phyloP scores from a whole-genome alignment of 2,329 filamentous ascomycete genomes.

The Penicillium decumbens region DNA sequence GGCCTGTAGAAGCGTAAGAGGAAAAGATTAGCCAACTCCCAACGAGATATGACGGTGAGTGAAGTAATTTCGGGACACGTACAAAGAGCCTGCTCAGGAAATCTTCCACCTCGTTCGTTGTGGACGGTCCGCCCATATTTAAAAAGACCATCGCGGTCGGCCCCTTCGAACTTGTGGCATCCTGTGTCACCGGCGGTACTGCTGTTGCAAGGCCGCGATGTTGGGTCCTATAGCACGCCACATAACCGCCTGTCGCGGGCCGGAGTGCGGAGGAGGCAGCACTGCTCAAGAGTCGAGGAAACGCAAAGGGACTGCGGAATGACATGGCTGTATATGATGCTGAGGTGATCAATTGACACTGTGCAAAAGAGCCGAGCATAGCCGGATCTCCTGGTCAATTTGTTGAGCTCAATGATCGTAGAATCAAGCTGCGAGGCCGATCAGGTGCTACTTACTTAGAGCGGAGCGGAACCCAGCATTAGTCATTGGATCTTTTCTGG shows the following conservation, averaged over 20 bases:
- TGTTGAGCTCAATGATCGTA: background rate
- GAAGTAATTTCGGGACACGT: slow-evolving; percentile 35
- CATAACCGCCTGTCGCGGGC: slow-evolving; percentile 19
- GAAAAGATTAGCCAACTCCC: background rate
- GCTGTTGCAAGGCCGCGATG: slow-evolving; percentile 52
- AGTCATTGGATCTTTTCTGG: too few relatives aligned
- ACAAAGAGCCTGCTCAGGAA: slow-evolving; percentile 92
- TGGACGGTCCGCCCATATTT: slow-evolving; percentile 97
- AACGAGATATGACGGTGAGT: background rate
- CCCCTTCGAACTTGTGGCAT: slow-evolving; percentile 65
- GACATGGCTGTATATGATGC: slow-evolving; percentile 32
- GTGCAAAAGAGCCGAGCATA: background rate
- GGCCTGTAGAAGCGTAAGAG: slow-evolving; percentile 51
- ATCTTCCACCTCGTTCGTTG: slow-evolving; percentile 77
- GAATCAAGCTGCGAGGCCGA: background rate
- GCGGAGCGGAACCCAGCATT: too few relatives aligned
- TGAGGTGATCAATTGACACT: background rate
- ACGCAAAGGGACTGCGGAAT: slow-evolving; percentile 36
- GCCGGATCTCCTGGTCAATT: background rate
- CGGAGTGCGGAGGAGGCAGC: slow-evolving; percentile 17
- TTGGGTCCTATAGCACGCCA: slow-evolving; percentile 23
- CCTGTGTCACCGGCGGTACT: slow-evolving; percentile 73
- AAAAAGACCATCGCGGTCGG: slow-evolving; percentile 98
- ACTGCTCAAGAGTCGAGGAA: slow-evolving; percentile 27
- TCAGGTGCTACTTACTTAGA: too few relatives aligned